These are phyloP conservation scores for Nematocida parisii DNA, from an alignment of 371 early-diverging fungal species.

Conservation along the genomic window DNA sequence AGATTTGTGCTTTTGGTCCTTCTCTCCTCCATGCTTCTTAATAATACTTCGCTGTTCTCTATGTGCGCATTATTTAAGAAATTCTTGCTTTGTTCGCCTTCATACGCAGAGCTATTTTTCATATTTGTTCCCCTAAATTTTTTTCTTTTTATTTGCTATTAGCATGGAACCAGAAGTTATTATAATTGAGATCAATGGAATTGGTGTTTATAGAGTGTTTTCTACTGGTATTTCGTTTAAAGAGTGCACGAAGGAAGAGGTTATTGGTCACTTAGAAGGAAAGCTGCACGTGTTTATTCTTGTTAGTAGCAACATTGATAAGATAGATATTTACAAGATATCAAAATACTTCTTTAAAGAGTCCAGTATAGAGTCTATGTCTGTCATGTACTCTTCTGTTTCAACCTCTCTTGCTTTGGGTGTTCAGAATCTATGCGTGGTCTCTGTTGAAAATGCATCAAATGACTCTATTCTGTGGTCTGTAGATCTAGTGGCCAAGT, in stretches of 20 bases:
- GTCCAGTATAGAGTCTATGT: slow-evolving; percentile 41
- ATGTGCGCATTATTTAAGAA: too few species aligned
- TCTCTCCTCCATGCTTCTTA: too few species aligned
- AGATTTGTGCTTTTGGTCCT: too few species aligned
- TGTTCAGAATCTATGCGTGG: slow-evolving; percentile 22
- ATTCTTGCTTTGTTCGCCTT: neutral
- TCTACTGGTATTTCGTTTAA: slow-evolving; percentile 35
- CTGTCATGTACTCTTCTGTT: slow-evolving; percentile 56
- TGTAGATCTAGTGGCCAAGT: slow-evolving; percentile 40
- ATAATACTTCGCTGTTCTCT: too few species aligned
- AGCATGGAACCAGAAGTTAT: slow-evolving; percentile 55
- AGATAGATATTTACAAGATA: slow-evolving; percentile 15
- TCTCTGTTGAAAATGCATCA: slow-evolving; percentile 7
- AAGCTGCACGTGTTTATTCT: slow-evolving; percentile 55
- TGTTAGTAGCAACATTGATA: slow-evolving; percentile 28
- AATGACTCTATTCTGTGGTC: slow-evolving; percentile 12
- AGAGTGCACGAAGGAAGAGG: slow-evolving; percentile 27
- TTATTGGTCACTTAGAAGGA: slow-evolving; percentile 2
- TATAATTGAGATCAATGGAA: slow-evolving; percentile 49
- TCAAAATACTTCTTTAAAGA: slow-evolving; percentile 29
- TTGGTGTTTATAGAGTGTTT: slow-evolving; percentile 36
- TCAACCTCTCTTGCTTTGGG: slow-evolving; percentile 51
- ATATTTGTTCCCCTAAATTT: slow-evolving; percentile 47
- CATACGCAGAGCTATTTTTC: neutral
- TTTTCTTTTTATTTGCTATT: slow-evolving; percentile 54